phyloP scores from a whole-genome alignment of 2,329 filamentous ascomycete species.

The Phoma sp. region DNA sequence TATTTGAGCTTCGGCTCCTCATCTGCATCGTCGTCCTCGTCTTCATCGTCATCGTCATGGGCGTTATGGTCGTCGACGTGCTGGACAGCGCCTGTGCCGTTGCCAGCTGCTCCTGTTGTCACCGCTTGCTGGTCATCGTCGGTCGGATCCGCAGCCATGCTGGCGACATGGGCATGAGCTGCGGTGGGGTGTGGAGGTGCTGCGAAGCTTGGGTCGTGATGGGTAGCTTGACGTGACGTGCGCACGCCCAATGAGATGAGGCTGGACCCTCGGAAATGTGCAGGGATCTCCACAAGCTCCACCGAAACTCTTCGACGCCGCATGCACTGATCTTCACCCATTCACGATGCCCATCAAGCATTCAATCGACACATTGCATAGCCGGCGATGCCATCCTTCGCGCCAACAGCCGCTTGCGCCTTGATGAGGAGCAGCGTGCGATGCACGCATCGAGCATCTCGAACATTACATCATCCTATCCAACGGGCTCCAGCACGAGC shows the following conservation, averaged over 20 bases:
- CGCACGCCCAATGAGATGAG: conserved; percentile 10
- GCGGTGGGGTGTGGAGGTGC: conserved; percentile 27
- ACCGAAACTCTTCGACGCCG: conserved; percentile 9
- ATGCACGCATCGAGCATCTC: conserved; percentile 15
- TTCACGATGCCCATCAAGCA: conserved; percentile 1
- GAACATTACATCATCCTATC: conserved; percentile 7
- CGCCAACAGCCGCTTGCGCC: conserved; percentile 5
- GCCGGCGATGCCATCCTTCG: conserved; percentile 9
- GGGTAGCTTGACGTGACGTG: conserved; percentile 34
- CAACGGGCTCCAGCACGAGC: conserved; percentile 18
- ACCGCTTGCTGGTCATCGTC: conserved; percentile 32
- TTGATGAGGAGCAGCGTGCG: conserved; percentile 1
- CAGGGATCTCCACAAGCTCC: conserved; percentile 18
- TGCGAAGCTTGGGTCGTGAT: conserved; percentile 30
- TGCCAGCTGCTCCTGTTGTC: conserved; percentile 7
- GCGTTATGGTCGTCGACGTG: conserved; percentile 11
- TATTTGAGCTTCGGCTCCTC: conserved; percentile 97
- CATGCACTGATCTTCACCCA: conserved; percentile 5
- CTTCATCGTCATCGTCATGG: conserved; percentile 37
- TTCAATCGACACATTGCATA: background rate
- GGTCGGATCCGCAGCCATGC: conserved; percentile 51
- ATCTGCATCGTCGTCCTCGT: conserved; percentile 81
- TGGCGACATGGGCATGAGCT: conserved; percentile 47
- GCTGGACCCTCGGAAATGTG: conserved; percentile 13
- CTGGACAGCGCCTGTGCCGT: conserved; percentile 13